A percentile compares a stretch with the other conserved stretches of the same genome.
Conservation (phyloP, 371 early-diverging fungal species). For the Lichtheimia hyalospora region DNA sequence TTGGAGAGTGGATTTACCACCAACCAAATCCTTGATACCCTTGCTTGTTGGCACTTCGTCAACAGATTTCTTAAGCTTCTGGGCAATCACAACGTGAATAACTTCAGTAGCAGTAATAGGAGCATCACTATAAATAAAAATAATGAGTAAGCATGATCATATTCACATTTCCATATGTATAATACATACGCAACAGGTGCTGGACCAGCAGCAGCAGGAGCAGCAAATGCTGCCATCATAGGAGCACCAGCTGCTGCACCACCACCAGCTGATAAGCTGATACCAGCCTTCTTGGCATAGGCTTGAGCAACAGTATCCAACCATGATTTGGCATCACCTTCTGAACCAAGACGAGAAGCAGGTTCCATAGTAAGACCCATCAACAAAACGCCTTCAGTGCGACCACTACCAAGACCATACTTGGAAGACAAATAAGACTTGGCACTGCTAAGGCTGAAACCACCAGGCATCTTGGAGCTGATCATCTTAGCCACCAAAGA, state of each 20-base stretch:
- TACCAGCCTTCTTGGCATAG: constrained; percentile 83
- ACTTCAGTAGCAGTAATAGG: constrained; percentile 80
- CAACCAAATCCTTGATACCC: constrained; percentile 92
- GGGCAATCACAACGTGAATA: constrained; percentile 82
- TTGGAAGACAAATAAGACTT: constrained; percentile 69
- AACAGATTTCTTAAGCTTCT: constrained; percentile 87
- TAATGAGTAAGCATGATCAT: constrained; percentile 4
- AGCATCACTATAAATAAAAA: constrained; percentile 55
- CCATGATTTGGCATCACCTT: constrained; percentile 90
- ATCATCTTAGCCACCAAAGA: constrained; percentile 83
- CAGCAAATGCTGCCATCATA: constrained; percentile 14
- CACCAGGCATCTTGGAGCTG: constrained; percentile 93
- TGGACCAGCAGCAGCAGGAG: constrained; percentile 49
- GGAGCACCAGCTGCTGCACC: constrained; percentile 58
- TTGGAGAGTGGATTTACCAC: constrained; percentile 95
- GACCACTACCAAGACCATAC: constrained; percentile 84
- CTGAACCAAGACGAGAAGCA: constrained; percentile 75
- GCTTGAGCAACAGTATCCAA: constrained; percentile 76
- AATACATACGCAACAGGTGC: constrained; percentile 26
- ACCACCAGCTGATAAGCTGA: constrained; percentile 67
- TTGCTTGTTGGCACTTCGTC: constrained; percentile 75
- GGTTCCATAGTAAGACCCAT: constrained; percentile 89
- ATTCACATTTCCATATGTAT: not conserved
- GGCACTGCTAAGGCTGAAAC: constrained; percentile 81
- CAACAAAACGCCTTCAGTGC: constrained; percentile 82